Evolutionary conservation across 352 stramenopile species (phyloP).

Genomic region (Pythium myriotylum): DNA sequence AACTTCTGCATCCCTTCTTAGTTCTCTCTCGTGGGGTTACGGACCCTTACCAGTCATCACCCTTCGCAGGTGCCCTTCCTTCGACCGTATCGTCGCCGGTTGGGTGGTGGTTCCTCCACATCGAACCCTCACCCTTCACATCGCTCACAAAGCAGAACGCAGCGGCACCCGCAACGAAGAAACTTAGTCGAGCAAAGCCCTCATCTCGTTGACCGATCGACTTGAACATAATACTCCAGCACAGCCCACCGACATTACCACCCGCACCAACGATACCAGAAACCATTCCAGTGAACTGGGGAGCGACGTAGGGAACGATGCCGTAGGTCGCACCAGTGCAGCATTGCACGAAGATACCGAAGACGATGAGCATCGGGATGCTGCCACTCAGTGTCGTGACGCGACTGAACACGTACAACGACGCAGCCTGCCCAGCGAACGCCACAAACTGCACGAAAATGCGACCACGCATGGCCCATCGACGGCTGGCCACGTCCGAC

Average conservation of each 20-base stretch:
- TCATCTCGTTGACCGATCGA: slow-evolving; percentile 29
- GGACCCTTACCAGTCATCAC: no score
- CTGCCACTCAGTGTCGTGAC: slow-evolving; percentile 37
- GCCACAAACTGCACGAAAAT: slow-evolving; percentile 73
- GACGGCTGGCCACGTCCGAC: slow-evolving; percentile 77
- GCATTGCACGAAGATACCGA: slow-evolving; percentile 90
- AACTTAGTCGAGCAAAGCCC: slow-evolving; percentile 46
- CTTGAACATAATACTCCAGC: slow-evolving; percentile 54
- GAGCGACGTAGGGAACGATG: slow-evolving; percentile 62
- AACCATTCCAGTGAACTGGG: slow-evolving; percentile 41
- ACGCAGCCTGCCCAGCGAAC: slow-evolving; percentile 73
- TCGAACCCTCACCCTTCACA: slow-evolving; percentile 18
- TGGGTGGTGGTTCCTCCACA: slow-evolving; percentile 1
- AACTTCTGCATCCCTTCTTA: no score
- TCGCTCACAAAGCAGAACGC: slow-evolving; percentile 14
- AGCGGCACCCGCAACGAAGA: slow-evolving; percentile 27
- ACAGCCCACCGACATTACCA: slow-evolving; percentile 48
- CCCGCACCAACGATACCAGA: slow-evolving; percentile 55
- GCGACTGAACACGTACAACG: slow-evolving; percentile 86
- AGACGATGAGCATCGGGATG: slow-evolving; percentile 86
- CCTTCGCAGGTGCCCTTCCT: no score
- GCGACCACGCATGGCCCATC: slow-evolving; percentile 87
- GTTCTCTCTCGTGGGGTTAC: no score
- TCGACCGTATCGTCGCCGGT: no score
- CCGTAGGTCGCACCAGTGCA: slow-evolving; percentile 52